Evolutionary conservation across 331 rosid species (phyloP), one percentile per base, ranked within the genome.

Genomic region (Malus hybrid): DNA sequence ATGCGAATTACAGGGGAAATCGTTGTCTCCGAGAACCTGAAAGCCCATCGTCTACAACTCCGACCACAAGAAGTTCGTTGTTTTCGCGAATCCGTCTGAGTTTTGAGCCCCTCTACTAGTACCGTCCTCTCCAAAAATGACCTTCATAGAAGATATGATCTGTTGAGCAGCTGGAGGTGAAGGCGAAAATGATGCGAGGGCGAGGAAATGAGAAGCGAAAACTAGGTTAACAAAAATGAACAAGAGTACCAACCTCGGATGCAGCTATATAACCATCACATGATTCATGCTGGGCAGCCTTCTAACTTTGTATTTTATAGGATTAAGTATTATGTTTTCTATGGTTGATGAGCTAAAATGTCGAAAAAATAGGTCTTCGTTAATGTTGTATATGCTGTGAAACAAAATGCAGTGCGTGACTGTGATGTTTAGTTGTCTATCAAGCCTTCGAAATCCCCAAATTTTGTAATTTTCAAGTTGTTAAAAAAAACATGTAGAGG

Each of bases 191-290:
- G 56, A 84, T 62, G 62, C 19, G 55, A 13, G 3, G 22, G 29
- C 48, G 11, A 12, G 68, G 68, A 30, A 2, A 63, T 63, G 18
- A 7, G 0, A 63, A 7, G 68, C 12, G 13, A 18, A 63, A 32
- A 63, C 2, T 16, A 14, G 44, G 15, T 63, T 30, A 30, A 7
- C 34, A 20, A 32, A 30, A 30, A 36, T 36, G 44, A 36, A 36
- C 44, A 36, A 8, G 10, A 36, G 24, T 32, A 44, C 72, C 79
- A 83, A 89, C 93, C 97, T 88, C 81, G 77, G 97, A 89, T 75
- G 93, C 92, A 15, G 95, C 93, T 76, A 93, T 89, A 75, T 90
- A 93, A 78, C 95, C 98, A 63, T 89, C 93, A 53, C 94, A 93
- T 68, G 97, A 90, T 24, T 24, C 24, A 24, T 24, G 24, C 24